Conservation (phyloP, 2,329 filamentous ascomycete genomes). For the Neonectria magnoliae region DNA sequence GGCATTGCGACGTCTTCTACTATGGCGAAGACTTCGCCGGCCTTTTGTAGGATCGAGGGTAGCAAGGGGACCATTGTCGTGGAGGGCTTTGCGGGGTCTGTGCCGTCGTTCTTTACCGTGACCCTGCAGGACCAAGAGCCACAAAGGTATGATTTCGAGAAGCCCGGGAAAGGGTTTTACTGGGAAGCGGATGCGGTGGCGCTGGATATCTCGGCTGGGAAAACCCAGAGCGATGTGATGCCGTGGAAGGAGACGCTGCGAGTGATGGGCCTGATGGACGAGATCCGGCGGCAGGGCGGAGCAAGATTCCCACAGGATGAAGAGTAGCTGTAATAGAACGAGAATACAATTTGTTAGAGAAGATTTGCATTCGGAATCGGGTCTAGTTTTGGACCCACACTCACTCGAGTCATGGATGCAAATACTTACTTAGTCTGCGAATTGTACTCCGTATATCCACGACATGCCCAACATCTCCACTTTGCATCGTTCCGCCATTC, state of each 20-base stretch:
- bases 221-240: slow-evolving; percentile 52
- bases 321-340: not conserved
- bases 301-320: slow-evolving; percentile 6
- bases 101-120: slow-evolving; percentile 50
- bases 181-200: slow-evolving; percentile 59
- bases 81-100: slow-evolving; percentile 45
- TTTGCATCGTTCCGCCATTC: slow-evolving; percentile 4
- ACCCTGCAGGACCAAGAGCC: slow-evolving; percentile 41
- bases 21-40: slow-evolving; percentile 31
- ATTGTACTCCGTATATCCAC: not conserved
- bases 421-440: too few species aligned
- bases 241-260: slow-evolving; percentile 58
- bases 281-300: slow-evolving; percentile 29
- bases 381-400: not conserved
- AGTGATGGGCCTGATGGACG: slow-evolving; percentile 59
- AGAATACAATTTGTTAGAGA: not conserved
- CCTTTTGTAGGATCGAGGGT: slow-evolving; percentile 52
- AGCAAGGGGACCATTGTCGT: slow-evolving; percentile 50
- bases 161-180: slow-evolving; percentile 51
- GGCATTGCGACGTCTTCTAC: slow-evolving; percentile 53
- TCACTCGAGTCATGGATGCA: not conserved
- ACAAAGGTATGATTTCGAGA: slow-evolving; percentile 50
- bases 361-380: too few species aligned
- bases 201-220: slow-evolving; percentile 50
- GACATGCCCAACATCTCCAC: not conserved